Percentiles rank a stretch among this genome's conserved stretches.
phyloP scores from a whole-genome alignment of 2,329 filamentous ascomycete genomes.

The Fusarium agapanthi region DNA sequence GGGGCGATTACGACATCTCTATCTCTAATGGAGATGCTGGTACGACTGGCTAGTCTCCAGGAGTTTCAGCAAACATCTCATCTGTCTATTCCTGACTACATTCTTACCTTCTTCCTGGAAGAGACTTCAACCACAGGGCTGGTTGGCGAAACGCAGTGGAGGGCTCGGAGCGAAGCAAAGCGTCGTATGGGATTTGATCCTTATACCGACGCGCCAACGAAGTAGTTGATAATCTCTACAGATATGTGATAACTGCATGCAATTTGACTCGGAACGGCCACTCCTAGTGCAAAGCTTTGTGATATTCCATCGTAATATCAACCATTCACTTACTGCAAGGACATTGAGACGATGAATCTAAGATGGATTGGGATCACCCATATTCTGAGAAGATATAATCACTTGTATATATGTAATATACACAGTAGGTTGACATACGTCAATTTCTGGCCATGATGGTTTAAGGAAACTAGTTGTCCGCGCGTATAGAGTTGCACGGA shows the following conservation, averaged over 20 bases:
- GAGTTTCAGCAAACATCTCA: slow-evolving; percentile 92
- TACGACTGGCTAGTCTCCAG: slow-evolving; percentile 86
- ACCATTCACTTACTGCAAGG: background rate
- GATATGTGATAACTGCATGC: background rate
- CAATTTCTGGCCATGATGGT: background rate
- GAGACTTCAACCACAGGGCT: slow-evolving; percentile 64
- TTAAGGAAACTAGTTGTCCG: background rate
- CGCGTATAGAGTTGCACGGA: background rate
- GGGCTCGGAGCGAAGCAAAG: slow-evolving; percentile 56
- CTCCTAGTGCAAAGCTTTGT: background rate
- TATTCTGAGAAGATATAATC: background rate
- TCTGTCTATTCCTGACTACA: slow-evolving; percentile 87
- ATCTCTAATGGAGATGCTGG: slow-evolving; percentile 87
- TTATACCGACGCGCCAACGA: slow-evolving; percentile 56
- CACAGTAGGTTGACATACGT: background rate
- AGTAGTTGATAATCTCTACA: slow-evolving; percentile 9
- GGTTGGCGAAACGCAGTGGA: slow-evolving; percentile 55
- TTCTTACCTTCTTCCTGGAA: slow-evolving; percentile 86
- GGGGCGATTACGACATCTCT: slow-evolving; percentile 63
- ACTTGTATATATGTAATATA: background rate
- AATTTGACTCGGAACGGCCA: background rate
- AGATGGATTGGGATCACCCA: background rate
- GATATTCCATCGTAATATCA: background rate
- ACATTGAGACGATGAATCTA: background rate
- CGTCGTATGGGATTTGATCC: slow-evolving; percentile 64